Base-by-base conservation (phyloP, 805 yeast genomes). In the Zygoascus flipseniorum region DNA sequence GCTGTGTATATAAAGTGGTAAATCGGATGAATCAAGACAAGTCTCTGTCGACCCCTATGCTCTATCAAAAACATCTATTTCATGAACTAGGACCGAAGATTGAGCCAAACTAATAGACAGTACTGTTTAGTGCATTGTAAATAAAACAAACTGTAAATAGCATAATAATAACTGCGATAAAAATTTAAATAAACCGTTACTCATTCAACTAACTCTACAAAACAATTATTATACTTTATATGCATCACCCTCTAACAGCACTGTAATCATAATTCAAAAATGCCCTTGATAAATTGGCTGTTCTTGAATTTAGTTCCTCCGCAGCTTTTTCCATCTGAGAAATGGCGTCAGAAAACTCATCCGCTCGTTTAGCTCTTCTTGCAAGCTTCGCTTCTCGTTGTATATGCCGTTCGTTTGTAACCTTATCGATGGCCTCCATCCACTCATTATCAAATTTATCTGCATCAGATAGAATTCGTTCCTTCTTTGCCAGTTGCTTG, bases 1-100 rank as follows among this genome's bases (percentile, higher is more conserved):
- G 88, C 2, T 76, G 79, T 55, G 95, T 92, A 4, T 69, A 56
- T n/a, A 48, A 54, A 2, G 58, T 62, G 19, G 56, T 55, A 8
- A 35, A 35, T 35, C 28, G 28, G 6, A 23, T 23, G 28, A 6
- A 23, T 23, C 28, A 23, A 6, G 9, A 35, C 8, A n/a, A 13
- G 16, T 5, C 13, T n/a, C 39, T 13, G 16, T 28, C 47, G 26
- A 52, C 37, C 67, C 58, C 52, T 37, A 41, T 63, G 50, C 46
- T 63, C 31, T 63, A 45, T 47, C 65, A 62, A 26, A 61, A 60
- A 23, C 52, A 54, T 18, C 31, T 31, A 16, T 63, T 63, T 43
- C 64, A 62, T 50, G 19, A 26, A 14, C 66, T 82, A 5, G 78
- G 79, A 3, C 66, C 65, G 26, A 61, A 59, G 53, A 60, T 69